Conservation (phyloP, 1,284 basidiomycete species). For the Serendipita sp. region DNA sequence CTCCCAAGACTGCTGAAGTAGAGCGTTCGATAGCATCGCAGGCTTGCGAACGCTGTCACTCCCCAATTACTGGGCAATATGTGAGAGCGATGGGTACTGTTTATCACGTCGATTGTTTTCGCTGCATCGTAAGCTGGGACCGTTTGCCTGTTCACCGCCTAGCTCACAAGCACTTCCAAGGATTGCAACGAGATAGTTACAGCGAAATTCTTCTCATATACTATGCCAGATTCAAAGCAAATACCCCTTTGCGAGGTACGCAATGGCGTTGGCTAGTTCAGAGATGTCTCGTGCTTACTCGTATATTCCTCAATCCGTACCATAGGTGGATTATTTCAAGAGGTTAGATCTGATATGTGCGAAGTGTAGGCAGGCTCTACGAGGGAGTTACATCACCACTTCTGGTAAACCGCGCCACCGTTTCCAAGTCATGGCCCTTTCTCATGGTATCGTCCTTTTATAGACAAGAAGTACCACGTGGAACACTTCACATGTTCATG, state of each 20-base stretch:
- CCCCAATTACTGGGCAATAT: slow-evolving; percentile 73
- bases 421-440: not conserved
- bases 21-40: not conserved
- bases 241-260: slow-evolving; percentile 83
- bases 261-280: too few relatives aligned
- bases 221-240: slow-evolving; percentile 70
- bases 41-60: not conserved
- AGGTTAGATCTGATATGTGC: slow-evolving; percentile 92
- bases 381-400: slow-evolving; percentile 99
- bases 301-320: not conserved
- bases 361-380: slow-evolving; percentile 84
- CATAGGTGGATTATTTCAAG: slow-evolving; percentile 80
- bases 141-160: not conserved
- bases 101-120: slow-evolving; percentile 93
- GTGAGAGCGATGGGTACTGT: slow-evolving; percentile 90
- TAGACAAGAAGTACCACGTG: slow-evolving; percentile 97
- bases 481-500: slow-evolving; percentile 99
- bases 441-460: slow-evolving; percentile 4
- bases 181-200: slow-evolving; percentile 96
- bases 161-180: slow-evolving; percentile 27
- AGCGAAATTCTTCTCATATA: slow-evolving; percentile 97
- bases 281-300: too few relatives aligned
- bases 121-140: slow-evolving; percentile 63
- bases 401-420: slow-evolving; percentile 57
- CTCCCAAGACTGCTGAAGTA: not conserved